These are phyloP conservation scores for Hygrophorus pudorinus DNA, from an alignment of 768 basidiomycete genomes.

Conservation along the genomic window DNA sequence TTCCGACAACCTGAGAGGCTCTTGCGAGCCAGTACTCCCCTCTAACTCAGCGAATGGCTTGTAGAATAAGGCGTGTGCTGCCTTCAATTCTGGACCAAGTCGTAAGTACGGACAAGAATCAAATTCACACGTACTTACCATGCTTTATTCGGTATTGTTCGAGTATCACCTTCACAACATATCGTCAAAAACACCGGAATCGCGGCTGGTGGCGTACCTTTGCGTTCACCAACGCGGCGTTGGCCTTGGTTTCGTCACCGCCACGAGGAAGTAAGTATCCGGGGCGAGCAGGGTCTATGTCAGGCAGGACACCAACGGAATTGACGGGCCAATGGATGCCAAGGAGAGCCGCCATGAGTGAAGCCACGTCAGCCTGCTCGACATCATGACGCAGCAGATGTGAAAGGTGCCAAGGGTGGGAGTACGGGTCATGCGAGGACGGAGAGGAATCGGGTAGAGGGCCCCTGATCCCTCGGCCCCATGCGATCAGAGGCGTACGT, in stretches of 20 bases:
- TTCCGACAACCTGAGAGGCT: conserved; percentile 23
- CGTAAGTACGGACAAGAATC: neutral
- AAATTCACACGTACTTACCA: conserved; percentile 29
- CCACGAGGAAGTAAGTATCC: conserved; percentile 44
- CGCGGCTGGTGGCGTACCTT: conserved; percentile 27
- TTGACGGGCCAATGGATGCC: conserved; percentile 74
- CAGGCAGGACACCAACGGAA: conserved; percentile 73
- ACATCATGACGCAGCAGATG: conserved; percentile 62
- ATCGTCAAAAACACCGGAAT: neutral
- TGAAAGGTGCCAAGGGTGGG: conserved; percentile 48
- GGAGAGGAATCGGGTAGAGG: conserved; percentile 47
- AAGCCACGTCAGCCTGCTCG: conserved; percentile 75
- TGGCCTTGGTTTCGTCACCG: conserved; percentile 43
- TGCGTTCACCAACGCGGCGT: conserved; percentile 53
- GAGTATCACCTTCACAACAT: conserved; percentile 39
- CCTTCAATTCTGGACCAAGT: conserved; percentile 45
- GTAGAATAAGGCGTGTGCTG: conserved; percentile 47
- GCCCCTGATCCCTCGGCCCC: conserved; percentile 70
- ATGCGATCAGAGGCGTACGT: conserved; percentile 72
- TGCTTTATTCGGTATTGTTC: conserved; percentile 76
- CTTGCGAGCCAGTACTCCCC: conserved; percentile 14
- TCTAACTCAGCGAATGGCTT: conserved; percentile 48
- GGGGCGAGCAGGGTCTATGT: conserved; percentile 48
- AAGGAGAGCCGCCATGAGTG: conserved; percentile 66
- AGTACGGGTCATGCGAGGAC: conserved; percentile 66